Conservation (phyloP, 768 basidiomycete genomes). For the Panellus pusillus region DNA sequence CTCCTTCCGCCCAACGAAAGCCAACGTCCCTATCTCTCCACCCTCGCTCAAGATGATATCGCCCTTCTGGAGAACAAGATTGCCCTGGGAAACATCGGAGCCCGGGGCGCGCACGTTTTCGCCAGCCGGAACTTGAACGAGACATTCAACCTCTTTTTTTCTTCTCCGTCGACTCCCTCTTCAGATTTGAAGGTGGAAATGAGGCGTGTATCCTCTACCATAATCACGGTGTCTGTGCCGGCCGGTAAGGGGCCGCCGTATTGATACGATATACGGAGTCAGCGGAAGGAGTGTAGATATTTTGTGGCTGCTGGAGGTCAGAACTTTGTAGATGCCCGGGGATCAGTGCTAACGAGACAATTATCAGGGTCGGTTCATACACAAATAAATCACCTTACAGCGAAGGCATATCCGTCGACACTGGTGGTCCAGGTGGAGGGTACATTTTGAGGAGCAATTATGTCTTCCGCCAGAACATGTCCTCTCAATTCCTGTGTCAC, state of each 20-base stretch:
- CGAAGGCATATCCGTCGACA: slow-evolving; percentile 88
- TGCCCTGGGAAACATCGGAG: slow-evolving; percentile 70
- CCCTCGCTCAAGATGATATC: slow-evolving; percentile 64
- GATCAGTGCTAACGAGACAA: slow-evolving; percentile 50
- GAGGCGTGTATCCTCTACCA: slow-evolving; percentile 90
- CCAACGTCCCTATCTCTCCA: slow-evolving; percentile 81
- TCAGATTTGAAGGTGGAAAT: slow-evolving; percentile 47
- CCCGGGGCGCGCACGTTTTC: slow-evolving; percentile 78
- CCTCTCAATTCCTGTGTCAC: slow-evolving; percentile 63
- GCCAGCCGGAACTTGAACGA: slow-evolving; percentile 56
- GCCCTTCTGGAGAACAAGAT: slow-evolving; percentile 62
- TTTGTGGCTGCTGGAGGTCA: slow-evolving; percentile 55
- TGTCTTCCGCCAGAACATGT: slow-evolving; percentile 73
- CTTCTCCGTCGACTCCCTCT: slow-evolving; percentile 53
- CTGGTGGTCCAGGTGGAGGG: slow-evolving; percentile 72
- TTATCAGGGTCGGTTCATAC: neutral
- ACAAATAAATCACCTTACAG: slow-evolving; percentile 41
- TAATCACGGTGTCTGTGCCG: slow-evolving; percentile 79
- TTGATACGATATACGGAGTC: slow-evolving; percentile 75
- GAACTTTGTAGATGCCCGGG: slow-evolving; percentile 67
- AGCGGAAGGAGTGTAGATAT: slow-evolving; percentile 44
- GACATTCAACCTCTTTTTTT: slow-evolving; percentile 65
- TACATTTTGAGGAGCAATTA: slow-evolving; percentile 62
- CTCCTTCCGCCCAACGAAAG: slow-evolving; percentile 74
- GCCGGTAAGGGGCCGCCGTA: slow-evolving; percentile 81